Evolutionary conservation across 768 basidiomycete genomes (phyloP), one percentile per base, ranked within the genome.

Genomic region (Hemileccinum impolitum): DNA sequence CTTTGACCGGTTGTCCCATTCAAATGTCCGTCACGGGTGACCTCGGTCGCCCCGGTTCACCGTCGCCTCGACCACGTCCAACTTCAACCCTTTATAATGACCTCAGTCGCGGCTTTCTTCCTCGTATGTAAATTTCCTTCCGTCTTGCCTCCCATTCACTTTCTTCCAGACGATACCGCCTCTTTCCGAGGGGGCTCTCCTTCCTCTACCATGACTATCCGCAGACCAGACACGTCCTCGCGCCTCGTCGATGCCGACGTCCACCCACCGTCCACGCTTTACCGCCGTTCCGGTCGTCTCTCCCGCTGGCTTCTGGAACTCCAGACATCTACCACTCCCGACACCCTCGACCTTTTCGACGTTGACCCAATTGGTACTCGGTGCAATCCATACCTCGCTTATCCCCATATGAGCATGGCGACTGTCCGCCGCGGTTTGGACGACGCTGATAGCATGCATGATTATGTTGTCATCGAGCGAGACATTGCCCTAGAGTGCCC

Each of bases 241-340:
- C 56, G 52, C 57, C 26, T 30, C 41, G 6, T 31, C 23, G 57
- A 66, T 17, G 42, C 52, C 30, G 51, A 56, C 34, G 18, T 45
- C 0, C 41, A 47, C 38, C 28, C 52, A 5, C 15, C 51, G 0
- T 37, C 34, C n/a, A 47, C 52, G 9, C 54, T 71, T 52, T 65
- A 63, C 15, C 70, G 68, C 17, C 68, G 70, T 32, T 67, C 72
- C 14, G 72, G 70, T 52, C 74, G 63, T 44, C 56, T 75, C 35
- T 71, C 74, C 32, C 69, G 62, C n/a, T 77, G 76, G 75, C 65
- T 78, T 15, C 63, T 58, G 3, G 76, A 77, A 18, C 69, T 75
- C 45, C 71, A 69, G 46, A 43, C 58, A 10, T 43, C 54, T 23
- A 23, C 23, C 23, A 23, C 23, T 23, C 23, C 23, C n/a, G 59